A percentile compares a stretch with the other conserved stretches of the same genome.
These are phyloP conservation scores for Bonia amplexicaulis DNA, from an alignment of 176 grass and related monocot genomes.

Conservation along the genomic window DNA sequence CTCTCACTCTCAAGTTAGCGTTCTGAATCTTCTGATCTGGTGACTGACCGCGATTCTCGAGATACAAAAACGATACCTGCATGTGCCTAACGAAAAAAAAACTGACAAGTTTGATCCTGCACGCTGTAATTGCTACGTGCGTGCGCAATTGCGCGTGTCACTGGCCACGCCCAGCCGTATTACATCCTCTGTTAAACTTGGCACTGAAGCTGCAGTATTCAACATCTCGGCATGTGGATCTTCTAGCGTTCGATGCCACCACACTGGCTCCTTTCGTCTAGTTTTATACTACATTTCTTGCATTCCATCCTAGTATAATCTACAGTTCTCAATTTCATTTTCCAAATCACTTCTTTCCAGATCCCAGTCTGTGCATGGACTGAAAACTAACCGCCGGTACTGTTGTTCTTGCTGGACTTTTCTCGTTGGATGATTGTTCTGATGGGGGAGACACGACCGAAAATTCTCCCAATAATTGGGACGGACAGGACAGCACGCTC, in stretches of 20 bases:
- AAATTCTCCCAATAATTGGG: neutral
- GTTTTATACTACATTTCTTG: too few relatives aligned
- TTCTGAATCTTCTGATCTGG: too few relatives aligned
- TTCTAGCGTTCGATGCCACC: neutral
- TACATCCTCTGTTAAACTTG: neutral
- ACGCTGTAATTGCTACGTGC: neutral
- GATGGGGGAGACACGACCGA: neutral
- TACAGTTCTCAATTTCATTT: neutral
- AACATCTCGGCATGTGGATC: neutral
- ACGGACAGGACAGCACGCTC: neutral
- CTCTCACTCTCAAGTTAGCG: too few relatives aligned
- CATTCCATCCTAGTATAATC: neutral
- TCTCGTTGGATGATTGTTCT: neutral
- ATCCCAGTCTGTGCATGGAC: too few relatives aligned
- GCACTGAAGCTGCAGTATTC: neutral
- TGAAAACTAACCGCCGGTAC: too few relatives aligned
- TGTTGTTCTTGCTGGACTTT: neutral
- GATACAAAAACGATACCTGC: neutral
- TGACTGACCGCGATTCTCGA: too few relatives aligned
- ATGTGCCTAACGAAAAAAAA: neutral
- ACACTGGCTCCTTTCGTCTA: too few relatives aligned
- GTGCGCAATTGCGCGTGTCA: neutral
- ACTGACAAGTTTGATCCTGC: neutral
- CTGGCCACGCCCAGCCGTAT: neutral
- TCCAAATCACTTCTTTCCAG: too few relatives aligned